Evolutionary conservation across 106 monocot genomes (phyloP).

Genomic region (Cymbidium sinense): DNA sequence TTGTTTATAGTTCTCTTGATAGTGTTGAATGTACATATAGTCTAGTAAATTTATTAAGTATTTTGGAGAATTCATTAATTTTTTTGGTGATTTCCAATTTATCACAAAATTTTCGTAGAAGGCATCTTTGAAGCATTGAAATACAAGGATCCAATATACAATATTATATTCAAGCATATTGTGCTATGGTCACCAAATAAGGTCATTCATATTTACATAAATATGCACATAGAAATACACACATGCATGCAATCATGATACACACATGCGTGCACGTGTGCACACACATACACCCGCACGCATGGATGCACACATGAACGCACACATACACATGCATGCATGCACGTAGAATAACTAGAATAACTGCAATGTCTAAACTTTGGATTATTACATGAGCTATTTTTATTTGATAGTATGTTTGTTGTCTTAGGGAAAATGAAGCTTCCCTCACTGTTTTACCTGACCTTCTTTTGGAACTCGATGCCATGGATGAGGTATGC

Average conservation of each 20-base stretch:
- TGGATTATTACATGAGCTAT: background rate
- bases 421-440: conserved; percentile 76
- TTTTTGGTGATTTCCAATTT: background rate
- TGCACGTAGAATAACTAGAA: too few species aligned
- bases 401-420: background rate
- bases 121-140: background rate
- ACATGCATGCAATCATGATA: background rate
- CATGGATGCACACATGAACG: too few species aligned
- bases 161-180: background rate
- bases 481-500: conserved; percentile 87
- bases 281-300: too few species aligned
- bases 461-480: conserved; percentile 91
- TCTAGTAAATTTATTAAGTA: background rate
- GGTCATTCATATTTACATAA: background rate
- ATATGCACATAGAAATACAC: background rate
- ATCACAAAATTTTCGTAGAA: background rate
- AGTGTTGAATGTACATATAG: background rate
- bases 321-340: too few species aligned
- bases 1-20: background rate
- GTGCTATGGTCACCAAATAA: background rate
- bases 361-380: background rate
- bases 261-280: too few species aligned
- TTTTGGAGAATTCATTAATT: background rate
- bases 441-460: conserved; percentile 93
- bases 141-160: background rate